Base-by-base conservation (phyloP, 2,329 filamentous ascomycete genomes). In the Aurifilum marmelostoma region DNA sequence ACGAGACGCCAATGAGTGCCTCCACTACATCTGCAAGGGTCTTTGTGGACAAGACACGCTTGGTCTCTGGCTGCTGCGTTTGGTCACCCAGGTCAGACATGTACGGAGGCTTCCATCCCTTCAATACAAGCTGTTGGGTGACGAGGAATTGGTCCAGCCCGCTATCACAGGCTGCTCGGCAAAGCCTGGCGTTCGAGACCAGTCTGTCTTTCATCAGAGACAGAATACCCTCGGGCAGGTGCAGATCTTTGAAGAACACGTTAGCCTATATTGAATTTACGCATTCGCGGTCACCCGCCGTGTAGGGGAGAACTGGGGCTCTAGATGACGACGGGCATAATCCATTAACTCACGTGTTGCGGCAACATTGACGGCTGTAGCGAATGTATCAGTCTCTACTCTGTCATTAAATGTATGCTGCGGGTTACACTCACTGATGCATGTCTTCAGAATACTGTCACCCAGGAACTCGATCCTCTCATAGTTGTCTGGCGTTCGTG, bases 391-490 rank as follows among this genome's bases (percentile, higher is more conserved):
- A 43, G 32, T 41, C 41, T 29, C 37, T 24, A 16, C 34, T 32
- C 12, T 43, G n/a, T 8, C n/a, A 43, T 27, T 5, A 43, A 2
- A n/a, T 16, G 24, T 18, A 41, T n/a, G 24, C 12, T 27, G 12
- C 32, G 43, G 21, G 43, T 8, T 34, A n/a, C 2, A 78, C 85
- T 78, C 76, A 88, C 87, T 76, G 29, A 91, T 85, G 61, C 87
- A 88, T 68, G 91, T 87, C 75, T 98, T 98, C 50, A 98, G 83
- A 1, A 97, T 83, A 0, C 89, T 89, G 75, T 98, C 95, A 0
- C 96, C 96, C 0, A 97, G 81, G 73, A 97, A 97, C 76, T 98
- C 96, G 0, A 97, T 82, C 2, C 91, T 84, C 74, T 98, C 91
- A 75, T 97, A 97, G 72, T 97, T 86, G 0, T 83, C 84, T 1